Conservation (phyloP, 345 rosid species). For the Alliaria petiolata region DNA sequence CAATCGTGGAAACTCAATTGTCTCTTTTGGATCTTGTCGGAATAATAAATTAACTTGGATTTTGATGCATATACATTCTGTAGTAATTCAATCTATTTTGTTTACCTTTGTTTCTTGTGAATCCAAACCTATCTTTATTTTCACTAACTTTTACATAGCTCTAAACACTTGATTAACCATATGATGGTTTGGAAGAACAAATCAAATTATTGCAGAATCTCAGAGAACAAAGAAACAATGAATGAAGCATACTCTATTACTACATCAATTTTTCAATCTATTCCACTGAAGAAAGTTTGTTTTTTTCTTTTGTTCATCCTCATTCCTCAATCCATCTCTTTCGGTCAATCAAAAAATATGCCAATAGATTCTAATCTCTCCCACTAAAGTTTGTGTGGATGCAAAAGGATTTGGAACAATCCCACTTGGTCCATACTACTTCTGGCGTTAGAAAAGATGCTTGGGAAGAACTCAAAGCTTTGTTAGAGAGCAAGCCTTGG, state of each 20-base stretch:
- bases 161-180: background rate
- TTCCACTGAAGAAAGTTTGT: no score
- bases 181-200: background rate
- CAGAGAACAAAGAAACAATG: background rate
- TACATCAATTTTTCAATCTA: no score
- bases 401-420: slow-evolving; percentile 69
- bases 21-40: background rate
- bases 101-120: background rate
- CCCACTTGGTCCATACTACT: slow-evolving; percentile 80
- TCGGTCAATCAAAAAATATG: background rate
- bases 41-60: slow-evolving; percentile 13
- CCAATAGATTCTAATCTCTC: background rate
- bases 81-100: no score
- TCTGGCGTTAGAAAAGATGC: slow-evolving; percentile 90
- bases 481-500: slow-evolving; percentile 83
- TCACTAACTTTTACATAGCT: background rate
- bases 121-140: background rate
- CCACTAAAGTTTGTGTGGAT: no score
- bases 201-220: background rate
- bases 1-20: slow-evolving; percentile 2
- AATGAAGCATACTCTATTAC: no score
- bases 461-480: slow-evolving; percentile 74
- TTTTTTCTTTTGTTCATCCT: no score
- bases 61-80: slow-evolving; percentile 29
- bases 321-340: background rate